Evolutionary conservation across 306 rosid genomes (phyloP).

Genomic region (Quercus ilex): DNA sequence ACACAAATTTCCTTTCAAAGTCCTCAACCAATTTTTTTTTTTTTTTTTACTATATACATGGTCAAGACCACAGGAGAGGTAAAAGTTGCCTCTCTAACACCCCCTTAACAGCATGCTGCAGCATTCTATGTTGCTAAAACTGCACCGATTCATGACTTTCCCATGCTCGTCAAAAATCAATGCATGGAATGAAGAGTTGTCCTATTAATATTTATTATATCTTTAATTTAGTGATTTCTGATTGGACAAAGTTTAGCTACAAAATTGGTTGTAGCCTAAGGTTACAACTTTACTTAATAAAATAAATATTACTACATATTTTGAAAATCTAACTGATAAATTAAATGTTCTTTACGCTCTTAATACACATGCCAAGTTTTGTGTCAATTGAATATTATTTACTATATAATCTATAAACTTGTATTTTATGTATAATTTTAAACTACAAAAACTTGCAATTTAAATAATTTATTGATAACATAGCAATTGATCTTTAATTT

Average conservation of each 20-base stretch:
- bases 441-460: no score
- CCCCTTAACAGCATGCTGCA: background rate
- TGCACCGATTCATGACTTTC: background rate
- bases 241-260: background rate
- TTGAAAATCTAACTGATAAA: no score
- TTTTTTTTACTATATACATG: background rate
- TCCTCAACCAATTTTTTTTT: background rate
- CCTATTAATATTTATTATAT: background rate
- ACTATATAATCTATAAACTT: no score
- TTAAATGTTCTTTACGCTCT: no score
- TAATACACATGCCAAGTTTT: no score
- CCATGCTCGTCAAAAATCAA: background rate
- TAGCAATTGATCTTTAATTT: no score
- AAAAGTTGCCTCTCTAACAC: background rate
- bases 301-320: no score
- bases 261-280: no score
- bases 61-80: background rate
- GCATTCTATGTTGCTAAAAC: background rate
- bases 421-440: no score
- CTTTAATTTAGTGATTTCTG: background rate
- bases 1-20: background rate
- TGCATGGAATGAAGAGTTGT: background rate
- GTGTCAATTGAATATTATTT: no score
- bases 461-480: no score
- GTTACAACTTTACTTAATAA: no score